phyloP scores from a whole-genome alignment of 1,284 basidiomycete species.

The Tylopilus sp. region DNA sequence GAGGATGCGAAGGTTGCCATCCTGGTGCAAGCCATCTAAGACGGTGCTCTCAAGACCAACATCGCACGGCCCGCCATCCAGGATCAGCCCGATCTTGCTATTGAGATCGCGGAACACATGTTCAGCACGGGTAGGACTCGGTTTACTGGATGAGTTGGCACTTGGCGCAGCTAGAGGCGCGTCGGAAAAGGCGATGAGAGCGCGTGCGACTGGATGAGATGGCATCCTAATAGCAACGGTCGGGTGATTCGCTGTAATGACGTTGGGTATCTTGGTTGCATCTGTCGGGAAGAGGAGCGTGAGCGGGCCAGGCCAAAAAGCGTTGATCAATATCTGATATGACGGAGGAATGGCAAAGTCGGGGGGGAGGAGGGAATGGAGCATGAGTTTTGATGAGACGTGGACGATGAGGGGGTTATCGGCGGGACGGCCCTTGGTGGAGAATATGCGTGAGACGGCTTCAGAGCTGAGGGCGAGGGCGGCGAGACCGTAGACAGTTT shows the following conservation, averaged over 20 bases:
- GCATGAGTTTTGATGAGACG: conserved; percentile 84
- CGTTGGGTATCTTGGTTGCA: conserved; percentile 50
- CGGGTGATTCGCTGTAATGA: conserved; percentile 74
- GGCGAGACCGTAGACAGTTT: conserved; percentile 97
- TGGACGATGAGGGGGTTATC: conserved; percentile 99
- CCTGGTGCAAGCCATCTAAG: conserved; percentile 74
- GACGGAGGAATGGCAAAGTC: conserved; percentile 55
- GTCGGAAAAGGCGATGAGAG: conserved; percentile 75
- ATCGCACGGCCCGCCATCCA: conserved; percentile 90
- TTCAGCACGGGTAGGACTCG: conserved; percentile 88
- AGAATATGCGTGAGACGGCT: conserved; percentile 78
- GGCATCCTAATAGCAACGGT: conserved; percentile 96
- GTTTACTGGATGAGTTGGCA: conserved; percentile 92
- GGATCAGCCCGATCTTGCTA: conserved; percentile 71
- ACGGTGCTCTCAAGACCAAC: conserved; percentile 97
- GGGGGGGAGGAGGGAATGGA: conserved; percentile 66
- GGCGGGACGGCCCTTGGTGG: conserved; percentile 86
- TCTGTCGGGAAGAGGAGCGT: conserved; percentile 88
- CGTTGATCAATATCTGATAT: conserved; percentile 71
- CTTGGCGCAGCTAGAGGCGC: conserved; percentile 91
- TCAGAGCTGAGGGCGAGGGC: conserved; percentile 71
- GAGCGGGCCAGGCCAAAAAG: conserved; percentile 95
- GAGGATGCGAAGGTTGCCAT: conserved; percentile 78
- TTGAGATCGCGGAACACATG: conserved; percentile 84
- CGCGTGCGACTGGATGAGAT: conserved; percentile 87